These are phyloP conservation scores for Chlamydomonas sp. DNA, from an alignment of 139 green algal species.

Conservation along the genomic window DNA sequence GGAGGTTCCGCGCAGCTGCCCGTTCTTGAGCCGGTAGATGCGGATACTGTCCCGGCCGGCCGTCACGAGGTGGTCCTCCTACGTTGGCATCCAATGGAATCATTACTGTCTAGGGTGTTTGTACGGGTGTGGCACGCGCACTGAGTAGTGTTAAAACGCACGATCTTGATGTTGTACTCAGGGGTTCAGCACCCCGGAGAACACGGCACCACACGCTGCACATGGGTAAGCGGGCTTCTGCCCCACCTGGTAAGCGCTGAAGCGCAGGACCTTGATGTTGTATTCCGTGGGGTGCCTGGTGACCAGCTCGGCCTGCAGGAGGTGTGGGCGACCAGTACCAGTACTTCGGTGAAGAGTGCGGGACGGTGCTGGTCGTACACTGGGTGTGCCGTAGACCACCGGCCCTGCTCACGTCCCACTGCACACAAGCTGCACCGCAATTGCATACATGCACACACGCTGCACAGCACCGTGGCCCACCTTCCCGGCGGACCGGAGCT, in stretches of 20 bases:
- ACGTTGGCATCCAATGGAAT: no score
- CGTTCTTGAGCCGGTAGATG: slow-evolving; percentile 76
- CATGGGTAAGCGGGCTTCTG: no score
- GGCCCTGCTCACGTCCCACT: no score
- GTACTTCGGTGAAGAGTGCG: not conserved
- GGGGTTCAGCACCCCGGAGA: no score
- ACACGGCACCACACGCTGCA: no score
- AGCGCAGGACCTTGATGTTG: slow-evolving; percentile 75
- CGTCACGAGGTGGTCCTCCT: slow-evolving; percentile 77
- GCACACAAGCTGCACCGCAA: not conserved
- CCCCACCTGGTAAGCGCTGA: slow-evolving; percentile 63
- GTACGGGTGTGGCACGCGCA: no score
- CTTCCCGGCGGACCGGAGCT: slow-evolving; percentile 25
- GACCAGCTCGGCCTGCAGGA: slow-evolving; percentile 53
- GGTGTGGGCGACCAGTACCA: not conserved
- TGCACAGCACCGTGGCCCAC: slow-evolving; percentile 28
- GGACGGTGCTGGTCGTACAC: not conserved
- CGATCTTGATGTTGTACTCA: no score
- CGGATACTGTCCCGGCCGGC: slow-evolving; percentile 80
- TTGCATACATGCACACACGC: not conserved
- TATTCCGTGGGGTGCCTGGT: slow-evolving; percentile 64
- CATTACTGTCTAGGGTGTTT: no score
- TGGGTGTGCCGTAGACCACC: not conserved
- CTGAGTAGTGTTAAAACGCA: no score
- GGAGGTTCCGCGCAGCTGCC: slow-evolving; percentile 72